phyloP scores from a whole-genome alignment of 148 eudicot species.

The Rhododendron williamsianum region DNA sequence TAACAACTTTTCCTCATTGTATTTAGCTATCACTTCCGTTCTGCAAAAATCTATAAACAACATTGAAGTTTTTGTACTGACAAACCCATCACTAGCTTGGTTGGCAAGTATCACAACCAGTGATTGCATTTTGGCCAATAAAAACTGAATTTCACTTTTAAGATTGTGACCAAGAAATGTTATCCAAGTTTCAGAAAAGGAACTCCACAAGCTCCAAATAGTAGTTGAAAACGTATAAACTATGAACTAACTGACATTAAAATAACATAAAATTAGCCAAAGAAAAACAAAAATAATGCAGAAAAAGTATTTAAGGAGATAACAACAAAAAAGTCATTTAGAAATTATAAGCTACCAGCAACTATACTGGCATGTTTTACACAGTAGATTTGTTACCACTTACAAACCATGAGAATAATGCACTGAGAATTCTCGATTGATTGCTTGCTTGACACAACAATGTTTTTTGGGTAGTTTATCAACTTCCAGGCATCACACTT shows the following conservation, averaged over 20 bases:
- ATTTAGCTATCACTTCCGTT: not conserved
- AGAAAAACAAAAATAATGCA: not conserved
- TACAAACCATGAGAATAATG: not conserved
- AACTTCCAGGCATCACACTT: slow-evolving; percentile 1
- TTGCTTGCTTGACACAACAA: not conserved
- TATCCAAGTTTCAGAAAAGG: not conserved
- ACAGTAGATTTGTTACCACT: not conserved
- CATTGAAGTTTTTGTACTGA: not conserved
- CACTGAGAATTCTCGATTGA: not conserved
- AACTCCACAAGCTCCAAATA: not conserved
- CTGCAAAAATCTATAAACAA: not conserved
- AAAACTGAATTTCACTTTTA: not conserved
- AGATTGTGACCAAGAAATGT: not conserved
- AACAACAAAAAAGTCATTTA: not conserved
- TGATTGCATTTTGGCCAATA: not conserved
- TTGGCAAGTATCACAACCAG: not conserved
- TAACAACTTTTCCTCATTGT: not conserved
- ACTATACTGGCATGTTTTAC: not conserved
- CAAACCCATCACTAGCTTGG: not conserved
- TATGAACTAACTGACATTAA: not conserved
- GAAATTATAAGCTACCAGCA: not conserved
- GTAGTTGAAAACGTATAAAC: not conserved
- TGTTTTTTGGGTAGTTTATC: not conserved
- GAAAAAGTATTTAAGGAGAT: not conserved
- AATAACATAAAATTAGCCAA: not conserved